Conservation (phyloP, 2,329 filamentous ascomycete species). For the Pleoardoris graminearum region DNA sequence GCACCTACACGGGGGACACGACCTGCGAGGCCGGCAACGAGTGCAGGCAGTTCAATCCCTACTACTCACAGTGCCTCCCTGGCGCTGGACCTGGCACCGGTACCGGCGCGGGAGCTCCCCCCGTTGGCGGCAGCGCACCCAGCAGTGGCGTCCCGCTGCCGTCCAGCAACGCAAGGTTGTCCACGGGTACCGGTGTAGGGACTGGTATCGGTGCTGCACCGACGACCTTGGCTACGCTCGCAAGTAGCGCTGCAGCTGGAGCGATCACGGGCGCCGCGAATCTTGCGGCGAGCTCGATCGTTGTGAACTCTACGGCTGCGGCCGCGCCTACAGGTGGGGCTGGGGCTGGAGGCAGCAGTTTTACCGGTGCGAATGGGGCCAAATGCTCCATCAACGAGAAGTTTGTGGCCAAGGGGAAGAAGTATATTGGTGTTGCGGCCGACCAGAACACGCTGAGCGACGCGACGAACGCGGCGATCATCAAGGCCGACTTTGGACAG, state of each 20-base stretch:
- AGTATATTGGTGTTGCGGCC: constrained; percentile 64
- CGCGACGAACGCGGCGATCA: constrained; percentile 58
- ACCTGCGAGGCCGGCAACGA: constrained; percentile 45
- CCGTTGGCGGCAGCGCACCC: background rate
- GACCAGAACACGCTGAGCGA: constrained; percentile 58
- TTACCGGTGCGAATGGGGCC: constrained; percentile 23
- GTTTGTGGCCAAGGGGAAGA: constrained; percentile 65
- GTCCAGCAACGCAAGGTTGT: background rate
- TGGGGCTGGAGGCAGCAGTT: constrained; percentile 3
- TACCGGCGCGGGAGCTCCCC: background rate
- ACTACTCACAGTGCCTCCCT: constrained; percentile 52
- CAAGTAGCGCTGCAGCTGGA: background rate
- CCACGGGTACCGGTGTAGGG: background rate
- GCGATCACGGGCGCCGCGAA: background rate
- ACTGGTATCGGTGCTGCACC: background rate
- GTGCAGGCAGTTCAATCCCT: constrained; percentile 50
- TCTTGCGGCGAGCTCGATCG: background rate
- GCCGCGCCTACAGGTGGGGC: constrained; percentile 1
- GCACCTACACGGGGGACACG: constrained; percentile 43
- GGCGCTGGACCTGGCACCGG: background rate
- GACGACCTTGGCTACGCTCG: background rate
- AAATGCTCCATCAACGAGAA: constrained; percentile 54
- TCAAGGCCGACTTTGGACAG: constrained; percentile 65
- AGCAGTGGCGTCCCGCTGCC: background rate
- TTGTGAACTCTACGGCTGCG: constrained; percentile 8